Evolutionary conservation across 768 basidiomycete species (phyloP).

Genomic region (Omphalotus guepiniiformis): DNA sequence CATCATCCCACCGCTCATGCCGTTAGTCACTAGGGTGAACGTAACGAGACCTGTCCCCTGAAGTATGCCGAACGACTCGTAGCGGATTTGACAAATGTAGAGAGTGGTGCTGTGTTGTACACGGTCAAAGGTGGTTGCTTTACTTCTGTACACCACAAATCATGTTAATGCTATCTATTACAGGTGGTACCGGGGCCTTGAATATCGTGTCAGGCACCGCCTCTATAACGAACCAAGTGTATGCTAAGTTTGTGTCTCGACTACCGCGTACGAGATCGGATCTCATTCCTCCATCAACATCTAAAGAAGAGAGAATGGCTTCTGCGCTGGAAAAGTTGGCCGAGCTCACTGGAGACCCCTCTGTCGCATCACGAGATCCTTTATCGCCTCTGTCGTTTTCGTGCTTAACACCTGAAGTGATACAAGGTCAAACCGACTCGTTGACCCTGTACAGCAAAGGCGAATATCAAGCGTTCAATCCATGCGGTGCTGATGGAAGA

Average conservation of each 20-base stretch:
- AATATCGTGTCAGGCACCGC: constrained; percentile 51
- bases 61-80: constrained; percentile 54
- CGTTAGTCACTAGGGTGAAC: constrained; percentile 50
- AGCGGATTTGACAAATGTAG: constrained; percentile 44
- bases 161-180: not conserved
- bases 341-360: constrained; percentile 42
- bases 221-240: constrained; percentile 61
- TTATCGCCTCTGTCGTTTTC: constrained; percentile 66
- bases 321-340: constrained; percentile 50
- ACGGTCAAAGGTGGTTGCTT: constrained; percentile 53
- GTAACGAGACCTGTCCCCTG: constrained; percentile 47
- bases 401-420: constrained; percentile 48
- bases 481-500: constrained; percentile 52
- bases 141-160: not conserved
- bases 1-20: not conserved
- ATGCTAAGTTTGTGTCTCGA: constrained; percentile 56
- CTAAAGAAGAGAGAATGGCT: constrained; percentile 46
- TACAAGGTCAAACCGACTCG: constrained; percentile 47
- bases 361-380: constrained; percentile 48
- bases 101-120: constrained; percentile 48
- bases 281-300: constrained; percentile 30
- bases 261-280: constrained; percentile 49
- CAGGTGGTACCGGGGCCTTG: constrained; percentile 54
- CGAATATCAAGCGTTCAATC: constrained; percentile 45
- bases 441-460: constrained; percentile 44